A percentile compares a stretch with the other conserved stretches of the same genome.
Conservation (phyloP, 805 yeast genomes). For the Cyberlindnera mrakii region DNA sequence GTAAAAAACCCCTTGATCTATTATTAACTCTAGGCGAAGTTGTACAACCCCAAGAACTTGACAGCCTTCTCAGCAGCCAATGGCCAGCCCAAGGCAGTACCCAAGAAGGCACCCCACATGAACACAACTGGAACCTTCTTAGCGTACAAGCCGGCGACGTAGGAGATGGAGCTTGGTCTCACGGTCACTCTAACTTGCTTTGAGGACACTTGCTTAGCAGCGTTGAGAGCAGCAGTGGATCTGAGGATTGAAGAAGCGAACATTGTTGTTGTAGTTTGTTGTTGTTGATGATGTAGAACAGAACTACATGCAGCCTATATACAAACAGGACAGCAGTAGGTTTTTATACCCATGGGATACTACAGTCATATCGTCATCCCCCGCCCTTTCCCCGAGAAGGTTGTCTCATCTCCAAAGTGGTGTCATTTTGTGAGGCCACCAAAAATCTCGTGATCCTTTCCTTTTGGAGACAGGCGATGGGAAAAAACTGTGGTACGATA, state of each 20-base stretch:
- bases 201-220: slow-evolving; percentile 15
- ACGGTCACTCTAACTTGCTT: slow-evolving; percentile 17
- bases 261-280: slow-evolving; percentile 13
- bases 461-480: not conserved
- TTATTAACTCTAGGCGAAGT: not conserved
- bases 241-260: slow-evolving; percentile 22
- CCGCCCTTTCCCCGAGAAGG: not conserved
- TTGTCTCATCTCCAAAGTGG: slow-evolving; percentile 1
- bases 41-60: slow-evolving; percentile 5
- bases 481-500: not conserved
- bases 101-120: slow-evolving; percentile 20
- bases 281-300: not conserved
- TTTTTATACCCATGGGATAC: not conserved
- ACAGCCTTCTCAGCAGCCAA: slow-evolving; percentile 9
- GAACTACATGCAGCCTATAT: not conserved
- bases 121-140: slow-evolving; percentile 16
- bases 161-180: slow-evolving; percentile 10
- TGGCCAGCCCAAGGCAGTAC: slow-evolving; percentile 20
- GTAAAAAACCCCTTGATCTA: not conserved
- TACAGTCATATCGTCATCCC: not conserved
- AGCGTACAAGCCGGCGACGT: slow-evolving; percentile 10
- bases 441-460: slow-evolving; percentile 3
- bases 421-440: not conserved
- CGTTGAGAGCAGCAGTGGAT: slow-evolving; percentile 21
- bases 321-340: not conserved